A percentile compares a stretch with the other conserved stretches of the same genome.
phyloP scores from a whole-genome alignment of 2,329 filamentous ascomycete species.

The Aspergillus puulaauensis region DNA sequence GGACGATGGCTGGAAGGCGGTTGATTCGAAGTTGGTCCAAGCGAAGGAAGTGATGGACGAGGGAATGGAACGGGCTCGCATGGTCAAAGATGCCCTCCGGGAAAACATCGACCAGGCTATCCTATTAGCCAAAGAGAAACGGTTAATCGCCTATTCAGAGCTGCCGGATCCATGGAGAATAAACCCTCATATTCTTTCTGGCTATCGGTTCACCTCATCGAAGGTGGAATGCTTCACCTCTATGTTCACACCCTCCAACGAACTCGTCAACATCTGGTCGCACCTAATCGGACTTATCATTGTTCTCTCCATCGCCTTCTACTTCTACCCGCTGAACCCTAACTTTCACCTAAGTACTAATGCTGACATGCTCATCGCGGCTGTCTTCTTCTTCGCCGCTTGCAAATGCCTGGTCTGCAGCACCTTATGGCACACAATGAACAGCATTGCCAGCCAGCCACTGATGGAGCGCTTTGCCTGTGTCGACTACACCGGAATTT shows the following conservation, averaged over 20 bases:
- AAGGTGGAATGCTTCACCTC: conserved; percentile 86
- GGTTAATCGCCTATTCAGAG: conserved; percentile 84
- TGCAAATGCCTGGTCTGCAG: conserved; percentile 94
- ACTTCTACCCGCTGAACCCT: conserved; percentile 86
- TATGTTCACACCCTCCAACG: conserved; percentile 82
- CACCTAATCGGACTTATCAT: conserved; percentile 86
- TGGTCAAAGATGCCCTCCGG: conserved; percentile 78
- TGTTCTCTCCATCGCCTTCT: conserved; percentile 85
- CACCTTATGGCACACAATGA: conserved; percentile 98
- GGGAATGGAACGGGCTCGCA: conserved; percentile 76
- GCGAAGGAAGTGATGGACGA: conserved; percentile 77
- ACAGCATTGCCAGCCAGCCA: conserved; percentile 84
- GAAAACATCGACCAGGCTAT: conserved; percentile 82
- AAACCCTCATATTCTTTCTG: conserved; percentile 87
- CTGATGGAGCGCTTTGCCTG: conserved; percentile 95
- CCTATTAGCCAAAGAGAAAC: conserved; percentile 70
- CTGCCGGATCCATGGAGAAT: conserved; percentile 89
- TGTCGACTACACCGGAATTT: conserved; percentile 97
- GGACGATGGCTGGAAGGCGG: conserved; percentile 73
- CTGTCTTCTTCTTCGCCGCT: conserved; percentile 93
- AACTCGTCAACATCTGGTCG: conserved; percentile 97
- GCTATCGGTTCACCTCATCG: conserved; percentile 91
- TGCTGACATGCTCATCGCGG: conserved; percentile 85
- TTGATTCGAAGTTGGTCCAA: conserved; percentile 74
- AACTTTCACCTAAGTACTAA: conserved; percentile 87